These are phyloP conservation scores for Ustilago vetiveriae DNA, from an alignment of 1,284 basidiomycete genomes.

Conservation along the genomic window DNA sequence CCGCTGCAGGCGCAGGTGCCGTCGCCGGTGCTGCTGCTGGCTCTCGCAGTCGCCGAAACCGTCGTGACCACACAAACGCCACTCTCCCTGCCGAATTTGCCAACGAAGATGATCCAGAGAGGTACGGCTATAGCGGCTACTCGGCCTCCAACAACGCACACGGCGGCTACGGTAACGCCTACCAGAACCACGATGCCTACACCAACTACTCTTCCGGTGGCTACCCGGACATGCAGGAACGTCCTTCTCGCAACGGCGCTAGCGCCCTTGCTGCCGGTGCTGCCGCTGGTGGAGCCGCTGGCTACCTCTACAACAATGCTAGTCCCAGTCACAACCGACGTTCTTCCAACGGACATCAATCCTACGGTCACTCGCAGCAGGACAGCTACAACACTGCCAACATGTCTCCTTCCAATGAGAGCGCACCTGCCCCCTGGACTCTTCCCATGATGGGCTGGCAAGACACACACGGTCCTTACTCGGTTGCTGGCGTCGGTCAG, in stretches of 20 bases:
- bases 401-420: slow-evolving; percentile 31
- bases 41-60: slow-evolving; percentile 20
- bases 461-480: slow-evolving; percentile 34
- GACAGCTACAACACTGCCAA: slow-evolving; percentile 24
- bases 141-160: slow-evolving; percentile 24
- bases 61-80: slow-evolving; percentile 29
- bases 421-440: slow-evolving; percentile 34
- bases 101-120: slow-evolving; percentile 45
- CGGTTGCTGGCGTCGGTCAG: slow-evolving; percentile 36
- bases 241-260: slow-evolving; percentile 11
- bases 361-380: slow-evolving; percentile 17
- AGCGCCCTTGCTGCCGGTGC: slow-evolving; percentile 42
- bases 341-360: slow-evolving; percentile 30
- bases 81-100: slow-evolving; percentile 48
- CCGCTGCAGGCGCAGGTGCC: slow-evolving; percentile 16
- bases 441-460: slow-evolving; percentile 44
- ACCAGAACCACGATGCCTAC: slow-evolving; percentile 32
- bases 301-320: slow-evolving; percentile 26
- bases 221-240: slow-evolving; percentile 43
- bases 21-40: slow-evolving; percentile 25
- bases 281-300: slow-evolving; percentile 32
- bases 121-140: slow-evolving; percentile 29
- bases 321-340: slow-evolving; percentile 21
- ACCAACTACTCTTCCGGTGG: slow-evolving; percentile 10
- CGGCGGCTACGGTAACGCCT: slow-evolving; percentile 17